A percentile compares a stretch with the other conserved stretches of the same genome.
phyloP scores from a whole-genome alignment of 2,329 filamentous ascomycete species.

The Hypomyces rosellus region DNA sequence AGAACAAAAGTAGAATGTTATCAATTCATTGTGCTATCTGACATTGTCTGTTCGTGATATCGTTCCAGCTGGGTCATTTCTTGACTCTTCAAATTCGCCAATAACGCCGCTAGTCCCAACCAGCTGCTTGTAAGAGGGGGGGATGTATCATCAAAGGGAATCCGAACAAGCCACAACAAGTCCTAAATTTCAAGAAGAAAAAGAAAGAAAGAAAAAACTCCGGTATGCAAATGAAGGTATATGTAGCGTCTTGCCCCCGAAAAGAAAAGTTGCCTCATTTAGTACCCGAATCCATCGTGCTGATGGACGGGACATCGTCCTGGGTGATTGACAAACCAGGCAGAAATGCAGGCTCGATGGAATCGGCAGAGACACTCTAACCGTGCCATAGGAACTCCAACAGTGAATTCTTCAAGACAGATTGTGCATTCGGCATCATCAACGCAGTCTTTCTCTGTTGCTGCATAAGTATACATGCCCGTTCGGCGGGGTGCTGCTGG shows the following conservation, averaged over 20 bases:
- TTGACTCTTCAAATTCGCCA: constrained; percentile 3
- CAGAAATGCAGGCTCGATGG: constrained; percentile 53
- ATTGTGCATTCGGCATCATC: constrained; percentile 63
- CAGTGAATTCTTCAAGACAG: constrained; percentile 60
- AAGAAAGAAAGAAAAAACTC: constrained; percentile 1
- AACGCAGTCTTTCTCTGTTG: constrained; percentile 64
- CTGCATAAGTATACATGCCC: constrained; percentile 57
- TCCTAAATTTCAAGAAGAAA: not conserved
- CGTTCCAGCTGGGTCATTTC: constrained; percentile 2
- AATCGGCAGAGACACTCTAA: constrained; percentile 62
- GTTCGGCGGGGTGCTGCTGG: constrained; percentile 40
- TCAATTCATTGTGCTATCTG: constrained; percentile 6
- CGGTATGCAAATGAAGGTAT: constrained; percentile 11
- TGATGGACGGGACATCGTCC: constrained; percentile 61
- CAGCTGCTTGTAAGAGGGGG: not conserved
- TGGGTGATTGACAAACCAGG: constrained; percentile 57
- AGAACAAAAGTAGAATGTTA: constrained; percentile 1
- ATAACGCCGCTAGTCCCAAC: constrained; percentile 1
- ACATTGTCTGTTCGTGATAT: not conserved
- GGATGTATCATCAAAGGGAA: constrained; percentile 6
- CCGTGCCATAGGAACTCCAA: constrained; percentile 56
- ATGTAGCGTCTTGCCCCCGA: not conserved
- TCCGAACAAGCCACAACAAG: constrained; percentile 3
- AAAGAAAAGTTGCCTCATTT: not conserved
- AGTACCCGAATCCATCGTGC: constrained; percentile 51